These are phyloP conservation scores for Heliamphora exappendiculata DNA, from an alignment of 148 eudicot genomes.

Conservation along the genomic window DNA sequence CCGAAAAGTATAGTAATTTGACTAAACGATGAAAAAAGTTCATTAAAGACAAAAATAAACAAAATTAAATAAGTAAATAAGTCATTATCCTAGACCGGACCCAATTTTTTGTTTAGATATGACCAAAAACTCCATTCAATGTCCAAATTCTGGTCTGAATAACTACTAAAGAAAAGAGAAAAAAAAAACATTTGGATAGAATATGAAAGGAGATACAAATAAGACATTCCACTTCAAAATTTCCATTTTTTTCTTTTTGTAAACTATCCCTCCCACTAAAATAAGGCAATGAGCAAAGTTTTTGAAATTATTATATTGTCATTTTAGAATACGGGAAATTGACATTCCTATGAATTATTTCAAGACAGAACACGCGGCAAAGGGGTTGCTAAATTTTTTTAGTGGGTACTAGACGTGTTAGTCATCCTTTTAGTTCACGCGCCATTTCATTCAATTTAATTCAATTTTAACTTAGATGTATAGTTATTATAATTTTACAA, in stretches of 20 bases:
- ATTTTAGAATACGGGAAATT: not conserved
- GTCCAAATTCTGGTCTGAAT: not conserved
- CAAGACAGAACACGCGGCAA: not conserved
- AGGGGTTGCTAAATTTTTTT: not conserved
- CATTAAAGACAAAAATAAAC: no score
- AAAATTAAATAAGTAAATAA: no score
- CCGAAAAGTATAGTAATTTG: no score
- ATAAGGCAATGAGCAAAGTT: not conserved
- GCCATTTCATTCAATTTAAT: not conserved
- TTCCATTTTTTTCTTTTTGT: no score
- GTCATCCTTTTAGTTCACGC: not conserved
- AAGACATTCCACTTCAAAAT: not conserved
- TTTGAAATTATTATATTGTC: not conserved
- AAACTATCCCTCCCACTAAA: not conserved
- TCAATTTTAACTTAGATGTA: no score
- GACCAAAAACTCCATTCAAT: not conserved
- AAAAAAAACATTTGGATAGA: no score
- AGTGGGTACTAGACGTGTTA: not conserved
- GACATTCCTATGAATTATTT: not conserved
- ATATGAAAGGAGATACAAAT: not conserved
- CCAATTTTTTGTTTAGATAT: not conserved
- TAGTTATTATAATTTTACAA: no score
- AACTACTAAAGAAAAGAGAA: no score
- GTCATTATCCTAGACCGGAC: no score
- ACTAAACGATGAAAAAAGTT: no score